phyloP scores from a whole-genome alignment of 768 basidiomycete species.

The Hericium erinaceus region DNA sequence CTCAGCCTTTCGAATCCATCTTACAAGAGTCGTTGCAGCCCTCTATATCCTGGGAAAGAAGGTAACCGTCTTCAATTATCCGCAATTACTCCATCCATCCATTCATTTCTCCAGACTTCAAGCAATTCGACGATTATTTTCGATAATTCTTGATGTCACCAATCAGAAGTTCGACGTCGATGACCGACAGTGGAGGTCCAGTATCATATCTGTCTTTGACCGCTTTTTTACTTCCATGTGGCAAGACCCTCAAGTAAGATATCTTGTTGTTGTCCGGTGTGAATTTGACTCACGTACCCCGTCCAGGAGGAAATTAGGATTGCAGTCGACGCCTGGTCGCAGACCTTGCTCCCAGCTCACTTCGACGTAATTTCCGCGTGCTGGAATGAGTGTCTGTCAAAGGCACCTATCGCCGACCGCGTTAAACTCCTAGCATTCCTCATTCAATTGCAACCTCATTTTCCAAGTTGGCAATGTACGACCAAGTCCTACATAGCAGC shows the following conservation, averaged over 20 bases:
- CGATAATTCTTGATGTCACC: conserved; percentile 56
- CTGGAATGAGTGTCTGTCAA: conserved; percentile 55
- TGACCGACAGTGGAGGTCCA: conserved; percentile 60
- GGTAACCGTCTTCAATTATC: conserved; percentile 30
- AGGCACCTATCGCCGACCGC: conserved; percentile 47
- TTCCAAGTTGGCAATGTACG: conserved; percentile 58
- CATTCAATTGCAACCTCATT: conserved; percentile 57
- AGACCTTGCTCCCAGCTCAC: conserved; percentile 57
- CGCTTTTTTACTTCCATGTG: conserved; percentile 55
- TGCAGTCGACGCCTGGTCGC: conserved; percentile 46
- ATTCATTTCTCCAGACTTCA: conserved; percentile 31
- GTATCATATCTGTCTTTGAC: conserved; percentile 48
- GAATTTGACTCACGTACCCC: background rate
- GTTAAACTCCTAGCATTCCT: conserved; percentile 53
- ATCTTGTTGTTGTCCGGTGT: background rate
- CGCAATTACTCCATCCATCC: background rate
- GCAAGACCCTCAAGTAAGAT: conserved; percentile 49
- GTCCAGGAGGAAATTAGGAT: conserved; percentile 60
- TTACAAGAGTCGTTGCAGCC: conserved; percentile 32
- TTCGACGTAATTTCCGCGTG: conserved; percentile 55
- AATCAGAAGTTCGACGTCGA: conserved; percentile 53
- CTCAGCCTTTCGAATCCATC: conserved; percentile 49
- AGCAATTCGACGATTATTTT: conserved; percentile 48
- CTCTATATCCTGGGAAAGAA: conserved; percentile 34
- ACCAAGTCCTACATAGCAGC: background rate